A percentile compares a stretch with the other conserved stretches of the same genome.
phyloP scores from a whole-genome alignment of 352 stramenopile genomes.

The Phytophthora hibernalis region DNA sequence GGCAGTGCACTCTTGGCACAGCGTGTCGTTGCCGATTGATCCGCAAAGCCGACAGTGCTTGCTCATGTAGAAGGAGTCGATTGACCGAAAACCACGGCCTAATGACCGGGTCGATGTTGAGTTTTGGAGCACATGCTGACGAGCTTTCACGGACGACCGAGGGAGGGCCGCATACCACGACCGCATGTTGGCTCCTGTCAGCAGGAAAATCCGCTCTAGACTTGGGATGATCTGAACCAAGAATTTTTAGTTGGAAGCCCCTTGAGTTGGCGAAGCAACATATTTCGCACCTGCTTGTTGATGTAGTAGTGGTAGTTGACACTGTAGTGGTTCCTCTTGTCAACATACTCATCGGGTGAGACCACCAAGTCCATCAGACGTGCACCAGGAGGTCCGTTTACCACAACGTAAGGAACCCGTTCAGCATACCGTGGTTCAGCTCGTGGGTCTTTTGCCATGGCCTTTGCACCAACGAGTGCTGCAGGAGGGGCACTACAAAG shows the following conservation, averaged over 20 bases:
- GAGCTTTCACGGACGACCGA: conserved; percentile 65
- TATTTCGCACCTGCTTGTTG: conserved; percentile 75
- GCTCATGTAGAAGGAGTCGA: conserved; percentile 88
- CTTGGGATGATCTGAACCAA: conserved; percentile 72
- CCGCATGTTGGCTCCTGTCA: conserved; percentile 82
- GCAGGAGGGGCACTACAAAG: conserved; percentile 71
- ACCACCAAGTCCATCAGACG: conserved; percentile 92
- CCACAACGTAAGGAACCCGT: conserved; percentile 92
- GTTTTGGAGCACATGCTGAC: conserved; percentile 35
- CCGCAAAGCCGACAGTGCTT: conserved; percentile 83
- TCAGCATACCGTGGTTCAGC: conserved; percentile 86
- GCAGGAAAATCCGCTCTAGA: conserved; percentile 84
- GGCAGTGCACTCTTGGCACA: conserved; percentile 61
- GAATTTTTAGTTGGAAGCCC: conserved; percentile 1
- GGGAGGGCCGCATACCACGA: conserved; percentile 76
- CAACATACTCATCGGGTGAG: conserved; percentile 74
- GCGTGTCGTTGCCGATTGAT: conserved; percentile 52
- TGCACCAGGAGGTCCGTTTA: conserved; percentile 86
- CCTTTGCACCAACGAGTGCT: conserved; percentile 80
- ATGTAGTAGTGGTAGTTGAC: conserved; percentile 96
- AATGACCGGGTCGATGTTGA: conserved; percentile 19
- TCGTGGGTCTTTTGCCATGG: conserved; percentile 78
- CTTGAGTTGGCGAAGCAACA: neutral
- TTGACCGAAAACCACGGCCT: conserved; percentile 48
- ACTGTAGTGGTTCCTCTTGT: conserved; percentile 49